Percentiles rank a stretch among this genome's conserved stretches.
Conservation (phyloP, 495 filamentous ascomycete species). For the Neurospora discreta region DNA sequence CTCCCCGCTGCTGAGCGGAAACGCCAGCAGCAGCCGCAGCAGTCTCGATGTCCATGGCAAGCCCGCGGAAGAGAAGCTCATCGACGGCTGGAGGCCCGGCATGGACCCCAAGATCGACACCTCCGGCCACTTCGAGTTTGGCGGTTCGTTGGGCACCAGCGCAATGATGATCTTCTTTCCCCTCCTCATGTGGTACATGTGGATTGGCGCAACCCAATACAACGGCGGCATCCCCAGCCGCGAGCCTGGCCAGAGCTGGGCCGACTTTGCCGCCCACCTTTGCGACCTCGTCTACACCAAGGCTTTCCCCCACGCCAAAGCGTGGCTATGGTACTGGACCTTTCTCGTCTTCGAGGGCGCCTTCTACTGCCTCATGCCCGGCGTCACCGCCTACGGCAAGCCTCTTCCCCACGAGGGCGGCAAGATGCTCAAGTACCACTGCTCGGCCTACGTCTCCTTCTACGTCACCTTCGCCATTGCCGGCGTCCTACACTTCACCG, state of each 20-base stretch:
- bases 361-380: slow-evolving; percentile 75
- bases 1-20: slow-evolving; percentile 9
- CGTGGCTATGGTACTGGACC: slow-evolving; percentile 87
- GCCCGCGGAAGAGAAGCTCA: slow-evolving; percentile 29
- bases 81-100: slow-evolving; percentile 58
- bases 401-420: slow-evolving; percentile 72
- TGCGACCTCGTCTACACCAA: slow-evolving; percentile 60
- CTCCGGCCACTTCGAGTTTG: slow-evolving; percentile 79
- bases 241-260: slow-evolving; percentile 49
- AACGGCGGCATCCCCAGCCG: slow-evolving; percentile 67
- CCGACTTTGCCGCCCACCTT: slow-evolving; percentile 59
- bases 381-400: slow-evolving; percentile 74
- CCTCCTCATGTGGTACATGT: slow-evolving; percentile 96
- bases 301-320: slow-evolving; percentile 66
- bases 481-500: slow-evolving; percentile 60
- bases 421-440: slow-evolving; percentile 84
- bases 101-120: slow-evolving; percentile 69
- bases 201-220: slow-evolving; percentile 90
- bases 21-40: slow-evolving; percentile 13
- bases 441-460: slow-evolving; percentile 77
- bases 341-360: slow-evolving; percentile 77
- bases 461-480: slow-evolving; percentile 71
- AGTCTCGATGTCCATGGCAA: slow-evolving; percentile 15
- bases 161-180: slow-evolving; percentile 91
- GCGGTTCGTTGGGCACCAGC: slow-evolving; percentile 63